phyloP scores from a whole-genome alignment of 768 basidiomycete species.

The Lentinula detonsa region DNA sequence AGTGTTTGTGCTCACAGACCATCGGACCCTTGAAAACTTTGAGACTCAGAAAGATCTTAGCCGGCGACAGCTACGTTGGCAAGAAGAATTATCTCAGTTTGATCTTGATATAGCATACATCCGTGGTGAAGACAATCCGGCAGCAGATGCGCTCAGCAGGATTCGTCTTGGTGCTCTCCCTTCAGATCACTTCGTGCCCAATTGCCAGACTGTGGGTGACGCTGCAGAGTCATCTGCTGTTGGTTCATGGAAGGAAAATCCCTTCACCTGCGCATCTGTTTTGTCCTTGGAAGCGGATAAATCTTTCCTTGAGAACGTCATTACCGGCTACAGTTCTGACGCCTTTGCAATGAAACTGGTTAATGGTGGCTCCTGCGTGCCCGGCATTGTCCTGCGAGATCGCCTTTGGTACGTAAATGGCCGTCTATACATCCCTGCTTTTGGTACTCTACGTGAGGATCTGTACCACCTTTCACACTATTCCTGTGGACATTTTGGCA shows the following conservation, averaged over 20 bases:
- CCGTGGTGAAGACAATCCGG: too few species aligned
- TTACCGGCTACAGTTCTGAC: too few species aligned
- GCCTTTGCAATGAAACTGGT: too few species aligned
- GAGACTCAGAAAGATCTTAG: conserved; percentile 19
- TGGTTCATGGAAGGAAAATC: conserved; percentile 16
- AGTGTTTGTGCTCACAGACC: conserved; percentile 16
- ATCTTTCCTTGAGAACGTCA: too few species aligned
- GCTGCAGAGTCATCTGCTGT: conserved; percentile 21
- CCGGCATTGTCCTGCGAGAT: background rate
- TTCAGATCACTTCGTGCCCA: too few species aligned
- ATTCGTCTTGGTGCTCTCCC: conserved; percentile 4
- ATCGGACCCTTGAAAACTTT: conserved; percentile 24
- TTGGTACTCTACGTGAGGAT: background rate
- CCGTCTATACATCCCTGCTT: background rate
- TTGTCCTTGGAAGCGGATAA: too few species aligned
- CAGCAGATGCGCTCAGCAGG: too few species aligned
- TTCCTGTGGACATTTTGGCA: conserved; percentile 12
- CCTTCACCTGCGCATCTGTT: too few species aligned
- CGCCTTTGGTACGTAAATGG: conserved; percentile 5
- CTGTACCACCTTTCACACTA: conserved; percentile 12
- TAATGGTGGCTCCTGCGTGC: background rate
- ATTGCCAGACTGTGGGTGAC: conserved; percentile 9
- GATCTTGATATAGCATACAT: conserved; percentile 17
- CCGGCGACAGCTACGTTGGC: conserved; percentile 20
- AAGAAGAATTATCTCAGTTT: conserved; percentile 21